Percentiles rank a stretch among this genome's conserved stretches.
Evolutionary conservation across 2,329 filamentous ascomycete species (phyloP).

Genomic region (Aspergillus costaricaensis): DNA sequence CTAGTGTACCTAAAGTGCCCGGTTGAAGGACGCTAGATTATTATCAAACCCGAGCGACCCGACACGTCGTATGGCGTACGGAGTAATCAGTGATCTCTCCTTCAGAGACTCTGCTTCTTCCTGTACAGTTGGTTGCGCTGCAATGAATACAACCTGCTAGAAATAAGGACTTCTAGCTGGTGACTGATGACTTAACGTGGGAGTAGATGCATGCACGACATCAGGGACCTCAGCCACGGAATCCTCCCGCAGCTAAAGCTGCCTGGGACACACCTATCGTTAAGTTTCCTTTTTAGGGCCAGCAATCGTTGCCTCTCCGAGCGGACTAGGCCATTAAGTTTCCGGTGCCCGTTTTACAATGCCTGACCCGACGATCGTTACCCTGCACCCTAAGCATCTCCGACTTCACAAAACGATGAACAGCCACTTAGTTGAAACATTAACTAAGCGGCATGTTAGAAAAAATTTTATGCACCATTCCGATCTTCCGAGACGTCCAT

Average conservation of each 20-base stretch:
- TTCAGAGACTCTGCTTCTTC: not conserved
- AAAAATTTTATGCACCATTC: not conserved
- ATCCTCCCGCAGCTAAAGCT: slow-evolving; percentile 14
- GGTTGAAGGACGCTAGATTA: not conserved
- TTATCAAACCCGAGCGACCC: not conserved
- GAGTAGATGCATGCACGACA: not conserved
- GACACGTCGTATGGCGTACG: not conserved
- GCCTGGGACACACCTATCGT: slow-evolving; percentile 1
- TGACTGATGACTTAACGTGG: not conserved
- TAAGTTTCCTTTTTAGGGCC: not conserved
- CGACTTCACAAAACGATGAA: not conserved
- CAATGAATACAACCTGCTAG: not conserved
- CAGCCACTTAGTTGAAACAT: not conserved
- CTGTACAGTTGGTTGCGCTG: not conserved
- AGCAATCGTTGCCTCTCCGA: slow-evolving; percentile 13
- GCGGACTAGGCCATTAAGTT: slow-evolving; percentile 7
- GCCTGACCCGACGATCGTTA: slow-evolving; percentile 8
- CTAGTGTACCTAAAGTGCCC: not conserved
- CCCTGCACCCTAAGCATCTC: not conserved
- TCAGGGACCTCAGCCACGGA: slow-evolving; percentile 6
- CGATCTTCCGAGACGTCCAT: not conserved
- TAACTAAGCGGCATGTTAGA: not conserved
- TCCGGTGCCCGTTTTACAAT: not conserved
- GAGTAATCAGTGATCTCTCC: too few relatives aligned
- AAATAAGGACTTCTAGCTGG: not conserved